A percentile compares a stretch with the other conserved stretches of the same genome.
phyloP scores from a whole-genome alignment of 768 basidiomycete genomes.

The Phylloporus sp. region DNA sequence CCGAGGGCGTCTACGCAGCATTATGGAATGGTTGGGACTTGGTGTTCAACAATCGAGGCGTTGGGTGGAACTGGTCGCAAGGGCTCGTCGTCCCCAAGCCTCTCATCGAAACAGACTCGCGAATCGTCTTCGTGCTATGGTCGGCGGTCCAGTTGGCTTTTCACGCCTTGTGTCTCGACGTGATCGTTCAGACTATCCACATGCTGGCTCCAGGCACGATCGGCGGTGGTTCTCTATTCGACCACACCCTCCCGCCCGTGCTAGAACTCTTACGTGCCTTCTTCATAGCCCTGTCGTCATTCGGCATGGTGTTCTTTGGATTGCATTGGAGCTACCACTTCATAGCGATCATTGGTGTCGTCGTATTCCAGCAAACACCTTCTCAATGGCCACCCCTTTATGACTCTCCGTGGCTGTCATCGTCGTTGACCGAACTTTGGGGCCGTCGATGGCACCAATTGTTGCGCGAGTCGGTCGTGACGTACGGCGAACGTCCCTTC shows the following conservation, averaged over 20 bases:
- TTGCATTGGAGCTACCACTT: constrained; percentile 42
- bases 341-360: constrained; percentile 39
- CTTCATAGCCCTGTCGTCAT: constrained; percentile 37
- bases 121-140: constrained; percentile 7
- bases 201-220: constrained; percentile 38
- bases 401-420: constrained; percentile 49
- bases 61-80: constrained; percentile 26
- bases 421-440: constrained; percentile 62
- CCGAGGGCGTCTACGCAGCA: constrained; percentile 5
- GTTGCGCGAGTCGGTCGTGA: constrained; percentile 53
- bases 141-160: background rate
- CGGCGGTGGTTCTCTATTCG: constrained; percentile 34
- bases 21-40: constrained; percentile 27
- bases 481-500: constrained; percentile 44
- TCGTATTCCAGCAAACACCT: constrained; percentile 43
- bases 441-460: constrained; percentile 61
- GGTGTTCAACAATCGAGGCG: constrained; percentile 17
- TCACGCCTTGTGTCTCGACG: constrained; percentile 12
- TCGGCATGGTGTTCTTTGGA: constrained; percentile 36
- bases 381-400: constrained; percentile 62
- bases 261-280: constrained; percentile 35
- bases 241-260: constrained; percentile 29
- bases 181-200: constrained; percentile 5
- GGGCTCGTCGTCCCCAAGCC: constrained; percentile 15
- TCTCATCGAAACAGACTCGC: constrained; percentile 6